Percentiles rank a stretch among this genome's conserved stretches.
phyloP scores from a whole-genome alignment of 2,329 filamentous ascomycete species.

The Alternaria alternata region DNA sequence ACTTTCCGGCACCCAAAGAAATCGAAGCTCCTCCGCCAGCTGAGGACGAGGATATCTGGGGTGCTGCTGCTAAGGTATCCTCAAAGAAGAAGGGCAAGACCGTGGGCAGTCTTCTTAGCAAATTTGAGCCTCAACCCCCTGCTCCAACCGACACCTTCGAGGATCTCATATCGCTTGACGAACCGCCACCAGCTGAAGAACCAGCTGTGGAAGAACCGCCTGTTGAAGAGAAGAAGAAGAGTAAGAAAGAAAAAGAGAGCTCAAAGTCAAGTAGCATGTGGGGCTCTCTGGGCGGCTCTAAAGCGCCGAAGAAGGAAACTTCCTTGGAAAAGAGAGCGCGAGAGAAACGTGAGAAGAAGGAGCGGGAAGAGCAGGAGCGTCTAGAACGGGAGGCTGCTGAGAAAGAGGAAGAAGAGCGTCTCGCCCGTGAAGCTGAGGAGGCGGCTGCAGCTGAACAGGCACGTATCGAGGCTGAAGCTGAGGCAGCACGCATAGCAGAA shows the following conservation, averaged over 20 bases:
- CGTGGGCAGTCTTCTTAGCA: constrained; percentile 39
- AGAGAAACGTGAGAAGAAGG: constrained; percentile 40
- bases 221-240: constrained; percentile 39
- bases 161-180: constrained; percentile 45
- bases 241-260: constrained; percentile 34
- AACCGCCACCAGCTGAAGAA: constrained; percentile 31
- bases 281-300: constrained; percentile 29
- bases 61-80: constrained; percentile 27
- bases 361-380: constrained; percentile 35
- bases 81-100: constrained; percentile 47
- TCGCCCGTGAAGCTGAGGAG: constrained; percentile 37
- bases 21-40: constrained; percentile 54
- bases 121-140: constrained; percentile 40
- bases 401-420: constrained; percentile 45
- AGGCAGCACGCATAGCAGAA: constrained; percentile 22
- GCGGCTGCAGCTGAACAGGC: constrained; percentile 46
- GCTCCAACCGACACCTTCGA: constrained; percentile 40
- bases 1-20: constrained; percentile 60
- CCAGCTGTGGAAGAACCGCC: constrained; percentile 17
- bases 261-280: constrained; percentile 35
- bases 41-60: constrained; percentile 48
- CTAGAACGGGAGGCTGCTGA: constrained; percentile 53
- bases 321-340: constrained; percentile 49
- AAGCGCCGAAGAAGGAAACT: constrained; percentile 37
- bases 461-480: constrained; percentile 23